Conservation (phyloP, 768 basidiomycete species). For the Chalciporus piperatus region DNA sequence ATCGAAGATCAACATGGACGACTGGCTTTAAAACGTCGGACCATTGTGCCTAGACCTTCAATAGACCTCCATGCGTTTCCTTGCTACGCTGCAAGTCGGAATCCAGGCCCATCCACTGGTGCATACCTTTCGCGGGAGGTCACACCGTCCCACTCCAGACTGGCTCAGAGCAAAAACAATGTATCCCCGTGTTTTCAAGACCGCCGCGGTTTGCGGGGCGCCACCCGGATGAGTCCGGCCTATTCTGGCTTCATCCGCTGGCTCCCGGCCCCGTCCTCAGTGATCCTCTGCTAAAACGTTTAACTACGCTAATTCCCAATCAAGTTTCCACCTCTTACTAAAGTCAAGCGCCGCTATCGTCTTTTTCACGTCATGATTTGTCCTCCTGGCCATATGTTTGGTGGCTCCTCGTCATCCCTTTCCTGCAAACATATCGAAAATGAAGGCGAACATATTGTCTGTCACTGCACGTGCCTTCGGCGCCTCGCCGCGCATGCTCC, state of each 20-base stretch:
- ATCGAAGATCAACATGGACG: constrained; percentile 13
- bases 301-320: constrained; percentile 33
- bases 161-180: no score
- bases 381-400: constrained; percentile 1
- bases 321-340: constrained; percentile 23
- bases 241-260: not conserved
- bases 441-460: not conserved
- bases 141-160: not conserved
- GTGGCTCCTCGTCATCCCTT: constrained; percentile 1
- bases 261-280: constrained; percentile 14
- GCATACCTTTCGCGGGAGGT: constrained; percentile 2
- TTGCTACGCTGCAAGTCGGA: no score
- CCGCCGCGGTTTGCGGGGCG: constrained; percentile 1
- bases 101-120: not conserved
- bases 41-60: no score
- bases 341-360: not conserved
- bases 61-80: not conserved
- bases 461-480: constrained; percentile 26
- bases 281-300: constrained; percentile 27
- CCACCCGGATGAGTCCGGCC: no score
- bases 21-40: not conserved
- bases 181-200: not conserved
- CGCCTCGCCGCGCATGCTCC: constrained; percentile 18
- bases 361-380: constrained; percentile 22
- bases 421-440: not conserved